These are phyloP conservation scores for Colletotrichum gloeosporioides DNA, from an alignment of 2,329 filamentous ascomycete genomes.

Conservation along the genomic window DNA sequence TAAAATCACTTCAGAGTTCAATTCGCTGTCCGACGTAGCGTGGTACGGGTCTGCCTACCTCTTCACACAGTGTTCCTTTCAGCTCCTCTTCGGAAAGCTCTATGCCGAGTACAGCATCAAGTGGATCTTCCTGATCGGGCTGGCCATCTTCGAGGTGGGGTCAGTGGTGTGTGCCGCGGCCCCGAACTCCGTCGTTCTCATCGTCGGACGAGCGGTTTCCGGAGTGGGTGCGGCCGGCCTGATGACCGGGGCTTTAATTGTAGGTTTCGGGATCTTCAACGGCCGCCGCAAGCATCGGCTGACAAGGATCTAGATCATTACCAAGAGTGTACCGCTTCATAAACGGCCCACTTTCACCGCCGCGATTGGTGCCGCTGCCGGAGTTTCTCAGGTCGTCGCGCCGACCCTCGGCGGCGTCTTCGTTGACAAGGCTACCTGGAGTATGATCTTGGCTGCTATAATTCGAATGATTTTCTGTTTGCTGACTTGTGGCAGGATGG, in stretches of 20 bases:
- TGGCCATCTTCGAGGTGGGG: conserved; percentile 50
- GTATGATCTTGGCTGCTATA: conserved; percentile 20
- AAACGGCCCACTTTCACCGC: conserved; percentile 60
- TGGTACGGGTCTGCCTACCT: conserved; percentile 8
- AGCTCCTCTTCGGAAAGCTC: conserved; percentile 58
- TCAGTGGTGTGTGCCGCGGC: conserved; percentile 48
- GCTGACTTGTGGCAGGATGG: conserved; percentile 34
- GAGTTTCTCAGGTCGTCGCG: conserved; percentile 55
- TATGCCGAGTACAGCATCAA: conserved; percentile 60
- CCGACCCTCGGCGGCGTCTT: conserved; percentile 56
- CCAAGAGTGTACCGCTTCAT: conserved; percentile 53
- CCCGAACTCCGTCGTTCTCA: conserved; percentile 38
- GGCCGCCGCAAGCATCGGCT: not conserved
- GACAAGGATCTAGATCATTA: conserved; percentile 48
- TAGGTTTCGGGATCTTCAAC: not conserved
- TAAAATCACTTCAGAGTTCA: conserved; percentile 19
- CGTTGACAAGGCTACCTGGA: conserved; percentile 53
- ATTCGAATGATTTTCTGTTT: not conserved
- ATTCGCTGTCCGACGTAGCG: conserved; percentile 15
- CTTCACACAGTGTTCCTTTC: conserved; percentile 28
- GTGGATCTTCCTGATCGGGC: conserved; percentile 31
- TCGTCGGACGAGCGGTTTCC: conserved; percentile 45
- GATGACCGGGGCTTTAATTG: conserved; percentile 24
- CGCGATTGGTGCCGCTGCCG: conserved; percentile 59
- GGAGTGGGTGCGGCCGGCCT: conserved; percentile 35